A percentile compares a stretch with the other conserved stretches of the same genome.
Conservation (phyloP, 2,329 filamentous ascomycete genomes). For the Fusarium hostae region DNA sequence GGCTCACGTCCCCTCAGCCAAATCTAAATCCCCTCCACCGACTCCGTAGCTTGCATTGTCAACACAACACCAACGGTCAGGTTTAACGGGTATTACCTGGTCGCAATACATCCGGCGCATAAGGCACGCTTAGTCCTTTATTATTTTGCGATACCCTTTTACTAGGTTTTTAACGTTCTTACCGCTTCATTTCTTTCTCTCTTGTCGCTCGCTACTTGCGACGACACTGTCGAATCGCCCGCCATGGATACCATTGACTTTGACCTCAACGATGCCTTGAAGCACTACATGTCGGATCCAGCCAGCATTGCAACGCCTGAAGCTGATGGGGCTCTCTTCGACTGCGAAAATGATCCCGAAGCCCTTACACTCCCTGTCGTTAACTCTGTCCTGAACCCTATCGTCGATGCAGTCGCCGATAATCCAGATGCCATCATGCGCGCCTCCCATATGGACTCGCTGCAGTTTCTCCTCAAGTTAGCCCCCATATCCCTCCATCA, state of each 20-base stretch:
- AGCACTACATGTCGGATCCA: slow-evolving; percentile 96
- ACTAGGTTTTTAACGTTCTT: slow-evolving; percentile 15
- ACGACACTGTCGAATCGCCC: slow-evolving; percentile 41
- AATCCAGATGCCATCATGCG: slow-evolving; percentile 89
- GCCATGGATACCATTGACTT: slow-evolving; percentile 83
- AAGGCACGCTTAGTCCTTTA: neutral
- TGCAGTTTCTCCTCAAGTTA: slow-evolving; percentile 97
- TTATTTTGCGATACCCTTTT: slow-evolving; percentile 28
- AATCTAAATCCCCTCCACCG: slow-evolving; percentile 29
- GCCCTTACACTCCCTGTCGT: slow-evolving; percentile 79
- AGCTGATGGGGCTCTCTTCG: slow-evolving; percentile 82
- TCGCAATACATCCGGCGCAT: slow-evolving; percentile 6
- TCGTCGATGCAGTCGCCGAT: slow-evolving; percentile 91
- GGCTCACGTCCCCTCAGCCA: slow-evolving; percentile 24
- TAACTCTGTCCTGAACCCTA: slow-evolving; percentile 88
- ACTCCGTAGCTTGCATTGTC: slow-evolving; percentile 19
- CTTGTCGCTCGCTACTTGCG: slow-evolving; percentile 28
- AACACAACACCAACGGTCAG: slow-evolving; percentile 31
- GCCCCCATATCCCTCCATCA: slow-evolving; percentile 64
- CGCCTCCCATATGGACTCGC: slow-evolving; percentile 84
- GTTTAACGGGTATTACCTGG: slow-evolving; percentile 26
- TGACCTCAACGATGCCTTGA: slow-evolving; percentile 96
- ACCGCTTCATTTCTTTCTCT: slow-evolving; percentile 17
- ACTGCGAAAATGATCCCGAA: slow-evolving; percentile 93
- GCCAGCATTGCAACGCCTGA: slow-evolving; percentile 84